Evolutionary conservation across 2,329 filamentous ascomycete species (phyloP), one percentile per base, ranked within the genome.

Genomic region (Periglandula ipomoeae): DNA sequence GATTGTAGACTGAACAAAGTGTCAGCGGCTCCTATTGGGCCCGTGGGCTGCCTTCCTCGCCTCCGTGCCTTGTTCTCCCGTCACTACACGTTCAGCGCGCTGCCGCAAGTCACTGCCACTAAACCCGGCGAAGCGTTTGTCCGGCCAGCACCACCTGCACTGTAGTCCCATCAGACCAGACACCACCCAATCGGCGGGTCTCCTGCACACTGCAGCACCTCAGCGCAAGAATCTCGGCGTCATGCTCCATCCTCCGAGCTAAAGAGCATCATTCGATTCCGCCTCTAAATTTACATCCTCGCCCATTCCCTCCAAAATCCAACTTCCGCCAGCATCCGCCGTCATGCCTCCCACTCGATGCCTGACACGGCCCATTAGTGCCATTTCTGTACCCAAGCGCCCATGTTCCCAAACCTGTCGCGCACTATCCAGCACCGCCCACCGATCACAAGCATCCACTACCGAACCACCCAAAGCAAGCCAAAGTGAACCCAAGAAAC

Each of bases 401-500:
- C 20, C 48, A 22, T 49, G 47, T 30, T 41, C 49, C 27, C 34
- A 40, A 19, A 6, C 17, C 13, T 51, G 19, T 15, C 47, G 54
- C 27, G 23, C 52, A 26, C 17, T 51, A n/a, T 51, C 55, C 19
- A 34, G 20, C 13, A 53, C 52, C 19, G 46, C 49, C 37, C 48
- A 53, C 11, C 32, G 45, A 20, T 30, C 49, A 27, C 34, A 34
- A n/a, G 44, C 47, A 11, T 39, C 34, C 9, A 15, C 50, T 20
- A 3, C 44, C 20, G 39, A 47, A 15, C 15, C 48, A 4, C 6
- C 17, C 23, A 5, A 13, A 23, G 22, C 22, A 44, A 44, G 19
- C 9, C n/a, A 30, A 24, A 55, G 59, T 52, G 49, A 60, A 53
- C 53, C 62, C 46, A 65, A 65, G 55, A 70, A 68, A 58, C 71